phyloP scores from a whole-genome alignment of 2,329 filamentous ascomycete genomes.

The Piedraia hortae region DNA sequence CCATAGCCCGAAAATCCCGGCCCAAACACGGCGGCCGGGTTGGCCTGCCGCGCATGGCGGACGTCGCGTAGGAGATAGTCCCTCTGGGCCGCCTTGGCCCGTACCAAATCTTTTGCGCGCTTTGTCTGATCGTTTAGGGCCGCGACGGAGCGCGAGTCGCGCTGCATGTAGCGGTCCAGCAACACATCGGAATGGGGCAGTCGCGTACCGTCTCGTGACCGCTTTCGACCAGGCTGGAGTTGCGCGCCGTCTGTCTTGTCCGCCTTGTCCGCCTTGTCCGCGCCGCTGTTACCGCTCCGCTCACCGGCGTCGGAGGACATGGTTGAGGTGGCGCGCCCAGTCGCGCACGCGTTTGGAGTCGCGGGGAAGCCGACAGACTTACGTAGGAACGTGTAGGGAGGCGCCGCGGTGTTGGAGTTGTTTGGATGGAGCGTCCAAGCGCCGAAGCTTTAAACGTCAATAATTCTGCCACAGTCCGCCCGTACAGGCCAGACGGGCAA shows the following conservation, averaged over 20 bases:
- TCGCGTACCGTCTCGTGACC: slow-evolving; percentile 28
- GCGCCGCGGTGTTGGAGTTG: too few species aligned
- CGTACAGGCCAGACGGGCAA: too few species aligned
- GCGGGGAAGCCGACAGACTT: too few species aligned
- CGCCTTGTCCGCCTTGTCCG: background rate
- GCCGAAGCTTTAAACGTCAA: too few species aligned
- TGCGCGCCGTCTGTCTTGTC: background rate
- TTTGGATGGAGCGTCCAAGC: too few species aligned
- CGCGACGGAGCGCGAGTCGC: slow-evolving; percentile 31
- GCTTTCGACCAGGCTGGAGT: slow-evolving; percentile 20
- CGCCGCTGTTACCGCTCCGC: background rate
- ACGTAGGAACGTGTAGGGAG: too few species aligned
- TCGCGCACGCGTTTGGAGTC: too few species aligned
- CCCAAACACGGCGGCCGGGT: slow-evolving; percentile 40
- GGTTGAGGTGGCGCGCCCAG: background rate
- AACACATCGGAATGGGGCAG: slow-evolving; percentile 11
- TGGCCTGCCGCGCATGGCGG: slow-evolving; percentile 29
- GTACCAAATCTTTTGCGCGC: slow-evolving; percentile 20
- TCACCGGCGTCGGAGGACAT: background rate
- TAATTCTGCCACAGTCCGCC: too few species aligned
- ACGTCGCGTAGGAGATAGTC: slow-evolving; percentile 38
- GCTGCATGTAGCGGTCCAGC: slow-evolving; percentile 35
- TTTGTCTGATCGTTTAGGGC: slow-evolving; percentile 22
- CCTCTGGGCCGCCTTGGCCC: slow-evolving; percentile 36
- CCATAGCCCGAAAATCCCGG: slow-evolving; percentile 50